Conservation (phyloP, 2,329 filamentous ascomycete genomes). For the Xylaria digitata region DNA sequence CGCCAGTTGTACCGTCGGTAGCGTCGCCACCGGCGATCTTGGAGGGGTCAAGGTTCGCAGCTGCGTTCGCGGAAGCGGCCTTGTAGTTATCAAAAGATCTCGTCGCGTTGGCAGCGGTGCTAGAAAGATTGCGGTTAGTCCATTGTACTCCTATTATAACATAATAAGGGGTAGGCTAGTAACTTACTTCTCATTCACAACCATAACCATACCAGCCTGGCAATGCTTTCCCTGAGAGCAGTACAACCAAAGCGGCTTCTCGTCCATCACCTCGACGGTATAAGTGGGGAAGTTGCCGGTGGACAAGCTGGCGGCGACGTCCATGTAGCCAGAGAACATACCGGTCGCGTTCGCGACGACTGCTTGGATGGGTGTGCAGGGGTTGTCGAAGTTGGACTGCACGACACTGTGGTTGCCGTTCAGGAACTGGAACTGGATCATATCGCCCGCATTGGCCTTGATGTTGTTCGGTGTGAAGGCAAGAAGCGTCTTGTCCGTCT, state of each 20-base stretch:
- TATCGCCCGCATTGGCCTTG: conserved; percentile 69
- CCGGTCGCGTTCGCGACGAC: conserved; percentile 63
- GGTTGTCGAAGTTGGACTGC: conserved; percentile 78
- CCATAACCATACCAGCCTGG: conserved; percentile 78
- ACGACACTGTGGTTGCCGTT: conserved; percentile 81
- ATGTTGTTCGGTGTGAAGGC: conserved; percentile 75
- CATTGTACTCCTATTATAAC: conserved; percentile 13
- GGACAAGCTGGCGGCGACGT: conserved; percentile 64
- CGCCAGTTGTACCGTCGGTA: conserved; percentile 18
- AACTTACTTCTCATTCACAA: conserved; percentile 78
- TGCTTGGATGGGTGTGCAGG: conserved; percentile 71
- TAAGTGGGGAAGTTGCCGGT: conserved; percentile 71
- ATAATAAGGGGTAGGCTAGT: not conserved
- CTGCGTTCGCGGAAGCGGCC: conserved; percentile 50
- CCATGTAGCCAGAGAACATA: conserved; percentile 75
- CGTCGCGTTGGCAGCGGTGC: conserved; percentile 62
- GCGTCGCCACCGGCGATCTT: conserved; percentile 36
- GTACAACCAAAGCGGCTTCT: conserved; percentile 81
- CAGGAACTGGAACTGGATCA: conserved; percentile 75
- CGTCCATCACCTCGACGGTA: conserved; percentile 75
- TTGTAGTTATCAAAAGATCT: conserved; percentile 65
- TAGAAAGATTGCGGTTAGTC: conserved; percentile 41
- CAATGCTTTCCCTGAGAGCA: conserved; percentile 81
- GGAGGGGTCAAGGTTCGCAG: conserved; percentile 49
- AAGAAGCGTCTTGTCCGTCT: conserved; percentile 61